phyloP scores from a whole-genome alignment of 2,329 filamentous ascomycete genomes.

The Lasiodiplodia theobromae region DNA sequence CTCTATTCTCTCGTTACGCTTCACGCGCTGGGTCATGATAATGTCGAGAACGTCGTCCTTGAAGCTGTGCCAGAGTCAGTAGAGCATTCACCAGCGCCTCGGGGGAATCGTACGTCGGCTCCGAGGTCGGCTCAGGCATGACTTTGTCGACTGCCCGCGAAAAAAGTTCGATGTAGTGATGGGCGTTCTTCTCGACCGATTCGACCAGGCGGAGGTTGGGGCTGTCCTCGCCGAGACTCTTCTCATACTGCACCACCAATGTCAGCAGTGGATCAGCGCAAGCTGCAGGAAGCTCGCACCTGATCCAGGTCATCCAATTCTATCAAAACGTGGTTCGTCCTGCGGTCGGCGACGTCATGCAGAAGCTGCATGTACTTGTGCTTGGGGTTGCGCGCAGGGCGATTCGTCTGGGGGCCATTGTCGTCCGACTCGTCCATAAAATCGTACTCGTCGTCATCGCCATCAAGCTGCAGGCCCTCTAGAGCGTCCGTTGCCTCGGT shows the following conservation, averaged over 20 bases:
- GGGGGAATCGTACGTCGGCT: slow-evolving; percentile 69
- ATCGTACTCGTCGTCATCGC: slow-evolving; percentile 92
- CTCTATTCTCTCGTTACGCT: slow-evolving; percentile 79
- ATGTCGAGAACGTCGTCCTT: slow-evolving; percentile 98
- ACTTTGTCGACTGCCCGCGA: slow-evolving; percentile 87
- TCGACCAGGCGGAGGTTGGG: slow-evolving; percentile 74
- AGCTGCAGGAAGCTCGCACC: slow-evolving; percentile 56
- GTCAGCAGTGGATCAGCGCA: neutral
- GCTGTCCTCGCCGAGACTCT: slow-evolving; percentile 64
- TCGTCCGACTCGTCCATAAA: slow-evolving; percentile 85
- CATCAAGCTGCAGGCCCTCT: slow-evolving; percentile 83
- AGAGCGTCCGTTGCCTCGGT: slow-evolving; percentile 79
- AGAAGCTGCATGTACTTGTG: slow-evolving; percentile 89
- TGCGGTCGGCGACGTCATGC: slow-evolving; percentile 84
- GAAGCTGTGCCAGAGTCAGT: slow-evolving; percentile 64
- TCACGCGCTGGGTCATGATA: slow-evolving; percentile 89
- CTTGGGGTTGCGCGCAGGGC: slow-evolving; percentile 60
- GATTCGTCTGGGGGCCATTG: slow-evolving; percentile 55
- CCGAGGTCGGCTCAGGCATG: slow-evolving; percentile 78
- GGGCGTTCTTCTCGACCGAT: slow-evolving; percentile 88
- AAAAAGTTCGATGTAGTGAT: slow-evolving; percentile 93
- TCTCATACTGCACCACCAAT: slow-evolving; percentile 71
- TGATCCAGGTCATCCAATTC: slow-evolving; percentile 86
- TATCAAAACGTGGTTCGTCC: slow-evolving; percentile 77
- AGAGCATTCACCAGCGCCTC: too few species aligned